Percentiles rank a stretch among this genome's conserved stretches.
Conservation (phyloP, 306 rosid genomes). For the Astragalus membranaceus region DNA sequence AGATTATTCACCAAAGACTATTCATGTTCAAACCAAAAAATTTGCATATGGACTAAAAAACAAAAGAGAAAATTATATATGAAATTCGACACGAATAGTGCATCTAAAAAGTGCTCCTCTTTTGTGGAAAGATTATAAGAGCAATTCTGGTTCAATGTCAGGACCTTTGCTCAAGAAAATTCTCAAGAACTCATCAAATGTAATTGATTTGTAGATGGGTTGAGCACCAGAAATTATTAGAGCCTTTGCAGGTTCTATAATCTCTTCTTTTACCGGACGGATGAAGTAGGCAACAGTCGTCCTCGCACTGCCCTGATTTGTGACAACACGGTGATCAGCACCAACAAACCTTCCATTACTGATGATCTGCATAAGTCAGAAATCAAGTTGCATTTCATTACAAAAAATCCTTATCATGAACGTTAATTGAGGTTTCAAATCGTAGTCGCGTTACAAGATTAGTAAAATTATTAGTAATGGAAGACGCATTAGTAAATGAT, state of each 20-base stretch:
- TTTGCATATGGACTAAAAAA: neutral
- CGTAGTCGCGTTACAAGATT: no score
- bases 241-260: constrained; percentile 48
- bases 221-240: constrained; percentile 19
- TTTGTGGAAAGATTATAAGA: neutral
- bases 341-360: constrained; percentile 53
- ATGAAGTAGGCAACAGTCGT: constrained; percentile 47
- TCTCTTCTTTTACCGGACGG: constrained; percentile 38
- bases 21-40: neutral
- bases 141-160: constrained; percentile 17
- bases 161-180: constrained; percentile 22
- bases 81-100: neutral
- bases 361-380: constrained; percentile 30
- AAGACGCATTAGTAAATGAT: no score
- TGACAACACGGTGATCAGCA: constrained; percentile 62
- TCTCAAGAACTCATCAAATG: constrained; percentile 35
- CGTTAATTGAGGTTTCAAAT: neutral
- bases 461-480: no score
- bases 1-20: neutral
- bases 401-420: neutral
- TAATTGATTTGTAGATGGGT: constrained; percentile 32
- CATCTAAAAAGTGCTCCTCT: neutral
- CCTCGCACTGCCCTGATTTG: constrained; percentile 36
- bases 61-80: neutral
- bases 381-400: neutral